phyloP scores from a whole-genome alignment of 208 protist genomes.

The Kentomonas sorsogonicus region DNA sequence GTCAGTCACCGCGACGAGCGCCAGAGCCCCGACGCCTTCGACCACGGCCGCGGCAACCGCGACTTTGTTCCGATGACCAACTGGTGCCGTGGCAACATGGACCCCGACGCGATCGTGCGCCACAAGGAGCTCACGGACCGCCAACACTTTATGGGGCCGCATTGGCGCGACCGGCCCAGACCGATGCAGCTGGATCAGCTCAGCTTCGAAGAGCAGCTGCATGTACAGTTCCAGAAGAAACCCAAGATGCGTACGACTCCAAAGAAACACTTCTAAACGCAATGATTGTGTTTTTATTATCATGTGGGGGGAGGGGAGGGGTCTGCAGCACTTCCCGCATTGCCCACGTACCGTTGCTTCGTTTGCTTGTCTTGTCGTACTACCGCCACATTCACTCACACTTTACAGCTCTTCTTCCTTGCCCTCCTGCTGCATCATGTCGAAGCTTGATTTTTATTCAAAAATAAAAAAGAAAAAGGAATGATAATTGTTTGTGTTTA shows the following conservation, averaged over 20 bases:
- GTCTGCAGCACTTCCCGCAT: too few species aligned
- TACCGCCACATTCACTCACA: too few species aligned
- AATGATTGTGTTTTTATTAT: slow-evolving; percentile 4
- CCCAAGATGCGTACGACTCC: slow-evolving; percentile 87
- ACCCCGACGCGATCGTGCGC: slow-evolving; percentile 75
- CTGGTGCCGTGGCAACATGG: slow-evolving; percentile 87
- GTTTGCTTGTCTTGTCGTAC: too few species aligned
- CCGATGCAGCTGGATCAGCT: slow-evolving; percentile 82
- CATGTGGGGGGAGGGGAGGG: too few species aligned
- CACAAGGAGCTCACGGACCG: slow-evolving; percentile 85
- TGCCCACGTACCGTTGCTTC: too few species aligned
- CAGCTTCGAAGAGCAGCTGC: slow-evolving; percentile 86
- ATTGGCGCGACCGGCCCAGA: slow-evolving; percentile 79
- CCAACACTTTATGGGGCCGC: slow-evolving; percentile 84
- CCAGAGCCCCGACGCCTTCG: slow-evolving; percentile 73
- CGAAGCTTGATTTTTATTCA: too few species aligned
- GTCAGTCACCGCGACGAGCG: slow-evolving; percentile 53
- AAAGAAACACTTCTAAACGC: slow-evolving; percentile 81
- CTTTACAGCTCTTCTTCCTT: too few species aligned
- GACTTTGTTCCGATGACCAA: slow-evolving; percentile 92
- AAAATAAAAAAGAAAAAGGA: too few species aligned
- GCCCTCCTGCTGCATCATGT: too few species aligned
- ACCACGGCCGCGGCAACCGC: slow-evolving; percentile 60
- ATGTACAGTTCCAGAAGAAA: slow-evolving; percentile 82
- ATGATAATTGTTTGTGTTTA: too few species aligned